phyloP scores from a whole-genome alignment of 2,329 filamentous ascomycete genomes.

The Colletotrichum salicis region DNA sequence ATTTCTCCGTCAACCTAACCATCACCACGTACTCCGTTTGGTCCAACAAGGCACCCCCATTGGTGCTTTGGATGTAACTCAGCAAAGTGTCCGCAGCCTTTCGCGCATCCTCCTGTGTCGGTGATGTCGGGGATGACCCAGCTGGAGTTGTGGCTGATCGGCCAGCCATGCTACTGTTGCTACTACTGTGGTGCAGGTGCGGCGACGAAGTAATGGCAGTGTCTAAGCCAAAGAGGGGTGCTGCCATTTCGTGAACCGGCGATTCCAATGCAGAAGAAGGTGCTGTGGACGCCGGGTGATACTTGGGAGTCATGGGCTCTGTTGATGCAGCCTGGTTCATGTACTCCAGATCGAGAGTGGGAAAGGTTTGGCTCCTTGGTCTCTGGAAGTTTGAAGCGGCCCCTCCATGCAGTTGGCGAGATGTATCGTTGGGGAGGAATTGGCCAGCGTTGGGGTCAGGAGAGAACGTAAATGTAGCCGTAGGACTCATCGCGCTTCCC shows the following conservation, averaged over 20 bases:
- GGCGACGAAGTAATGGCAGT: conserved; percentile 50
- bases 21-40: conserved; percentile 82
- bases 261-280: conserved; percentile 65
- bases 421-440: conserved; percentile 62
- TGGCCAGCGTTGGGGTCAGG: conserved; percentile 77
- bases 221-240: conserved; percentile 56
- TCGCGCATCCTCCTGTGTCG: conserved; percentile 86
- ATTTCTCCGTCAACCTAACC: conserved; percentile 85
- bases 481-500: conserved; percentile 77
- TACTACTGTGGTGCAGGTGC: conserved; percentile 62
- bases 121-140: conserved; percentile 70
- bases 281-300: conserved; percentile 57
- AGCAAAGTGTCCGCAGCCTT: conserved; percentile 84
- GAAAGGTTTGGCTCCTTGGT: conserved; percentile 89
- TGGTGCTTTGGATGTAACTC: conserved; percentile 80
- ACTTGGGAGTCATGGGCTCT: conserved; percentile 62
- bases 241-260: conserved; percentile 57
- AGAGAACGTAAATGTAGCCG: conserved; percentile 78
- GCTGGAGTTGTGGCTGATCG: conserved; percentile 53
- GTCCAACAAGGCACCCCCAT: conserved; percentile 74
- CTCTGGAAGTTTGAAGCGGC: conserved; percentile 69
- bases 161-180: conserved; percentile 57
- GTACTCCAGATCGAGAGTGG: conserved; percentile 73
- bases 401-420: conserved; percentile 48
- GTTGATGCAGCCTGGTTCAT: conserved; percentile 55